phyloP scores from a whole-genome alignment of 495 filamentous ascomycete genomes.

The Neurospora hispaniola region DNA sequence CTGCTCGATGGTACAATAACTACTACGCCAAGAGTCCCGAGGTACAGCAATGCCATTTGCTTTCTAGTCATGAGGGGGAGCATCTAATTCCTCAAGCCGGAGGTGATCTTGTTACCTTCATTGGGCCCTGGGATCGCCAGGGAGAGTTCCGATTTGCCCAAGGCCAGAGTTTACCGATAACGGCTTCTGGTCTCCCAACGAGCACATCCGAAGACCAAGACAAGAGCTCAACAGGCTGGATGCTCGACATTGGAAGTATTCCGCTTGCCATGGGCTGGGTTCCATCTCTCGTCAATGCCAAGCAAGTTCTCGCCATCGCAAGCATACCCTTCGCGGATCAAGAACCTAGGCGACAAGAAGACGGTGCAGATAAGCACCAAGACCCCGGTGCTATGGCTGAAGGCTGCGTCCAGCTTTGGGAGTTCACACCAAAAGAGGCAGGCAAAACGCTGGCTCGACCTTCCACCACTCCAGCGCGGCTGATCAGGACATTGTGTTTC shows the following conservation, averaged over 20 bases:
- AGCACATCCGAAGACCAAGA: slow-evolving; percentile 7
- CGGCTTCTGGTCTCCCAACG: slow-evolving; percentile 6
- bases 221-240: slow-evolving; percentile 23
- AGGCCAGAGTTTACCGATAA: slow-evolving; percentile 20
- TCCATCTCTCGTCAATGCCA: slow-evolving; percentile 17
- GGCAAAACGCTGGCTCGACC: slow-evolving; percentile 9
- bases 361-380: slow-evolving; percentile 9
- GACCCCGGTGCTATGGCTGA: slow-evolving; percentile 10
- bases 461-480: slow-evolving; percentile 14
- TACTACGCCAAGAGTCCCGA: slow-evolving; percentile 8
- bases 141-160: slow-evolving; percentile 23
- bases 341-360: slow-evolving; percentile 10
- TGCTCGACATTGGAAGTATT: slow-evolving; percentile 36
- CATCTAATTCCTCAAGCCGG: slow-evolving; percentile 21
- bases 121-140: slow-evolving; percentile 29
- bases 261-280: slow-evolving; percentile 35
- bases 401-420: slow-evolving; percentile 35
- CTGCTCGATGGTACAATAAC: slow-evolving; percentile 21
- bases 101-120: slow-evolving; percentile 21
- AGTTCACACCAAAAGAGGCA: slow-evolving; percentile 18
- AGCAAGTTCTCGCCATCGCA: slow-evolving; percentile 35
- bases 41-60: slow-evolving; percentile 14
- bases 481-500: slow-evolving; percentile 24
- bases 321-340: slow-evolving; percentile 37
- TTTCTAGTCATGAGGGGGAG: slow-evolving; percentile 13